Evolutionary conservation across 2,329 filamentous ascomycete species (phyloP), one percentile per base, ranked within the genome.

Genomic region (Trichoderma harzianum): DNA sequence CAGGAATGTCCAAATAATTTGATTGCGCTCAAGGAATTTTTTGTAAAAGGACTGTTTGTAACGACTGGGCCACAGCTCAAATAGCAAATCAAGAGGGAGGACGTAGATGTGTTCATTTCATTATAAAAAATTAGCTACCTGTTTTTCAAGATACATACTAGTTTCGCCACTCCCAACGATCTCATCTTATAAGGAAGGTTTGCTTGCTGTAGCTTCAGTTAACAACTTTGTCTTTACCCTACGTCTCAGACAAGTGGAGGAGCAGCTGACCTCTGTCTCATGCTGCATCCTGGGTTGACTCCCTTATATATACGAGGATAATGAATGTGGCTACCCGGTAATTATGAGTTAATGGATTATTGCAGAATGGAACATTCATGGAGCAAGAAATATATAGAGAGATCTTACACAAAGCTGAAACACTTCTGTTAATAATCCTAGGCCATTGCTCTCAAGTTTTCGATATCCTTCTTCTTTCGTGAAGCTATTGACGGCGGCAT

Each of bases 291-390:
- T 28, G 28, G 28, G 28, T 5, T 10, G 43, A 51, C 10, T n/a
- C n/a, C 43, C 43, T 21, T 21, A 5, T 51, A 51, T 3, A 12
- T 14, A 24, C 1, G n/a, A 7, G 43, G n/a, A 21, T 47, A 51
- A 14, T 51, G 5, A 0, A 51, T 3, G 7, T 14, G n/a, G 43
- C 3, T 14, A 24, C 47, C n/a, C 47, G n/a, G 47, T n/a, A n/a
- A 0, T 43, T 2, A 18, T 43, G 39, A 10, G 39, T n/a, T 5
- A 1, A 18, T 0, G 3, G 2, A 43, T 2, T n/a, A 1, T 43
- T 5, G 16, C 4, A 43, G 16, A 43, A n/a, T 0, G 39, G 16
- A 43, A 1, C 18, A 43, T 43, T 43, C 1, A 43, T n/a, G 18
- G 39, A 43, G 16, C 36, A 43, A n/a, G 18, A 2, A 18, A 43